Evolutionary conservation across 2,329 filamentous ascomycete genomes (phyloP).

Genomic region (Mycosphaerelloides madeirae): DNA sequence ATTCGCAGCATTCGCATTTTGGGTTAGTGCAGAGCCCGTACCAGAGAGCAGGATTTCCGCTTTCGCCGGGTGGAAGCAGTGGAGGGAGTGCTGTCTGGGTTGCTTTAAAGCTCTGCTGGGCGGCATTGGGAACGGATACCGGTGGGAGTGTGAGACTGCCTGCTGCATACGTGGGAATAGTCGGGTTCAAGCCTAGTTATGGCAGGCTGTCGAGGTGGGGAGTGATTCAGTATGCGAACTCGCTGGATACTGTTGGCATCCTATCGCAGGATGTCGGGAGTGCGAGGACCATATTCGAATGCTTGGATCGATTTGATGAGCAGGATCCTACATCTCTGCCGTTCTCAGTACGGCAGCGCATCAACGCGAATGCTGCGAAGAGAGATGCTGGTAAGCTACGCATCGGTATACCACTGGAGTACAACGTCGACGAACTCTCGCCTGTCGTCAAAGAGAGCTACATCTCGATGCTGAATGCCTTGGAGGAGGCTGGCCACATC

Average conservation of each 20-base stretch:
- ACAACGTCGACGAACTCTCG: constrained; percentile 80
- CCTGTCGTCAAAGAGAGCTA: constrained; percentile 66
- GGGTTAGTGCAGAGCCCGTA: constrained; percentile 58
- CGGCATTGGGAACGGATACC: constrained; percentile 86
- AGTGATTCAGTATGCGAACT: constrained; percentile 88
- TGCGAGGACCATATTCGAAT: constrained; percentile 42
- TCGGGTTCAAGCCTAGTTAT: constrained; percentile 90
- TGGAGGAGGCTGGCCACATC: constrained; percentile 63
- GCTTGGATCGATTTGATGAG: constrained; percentile 57
- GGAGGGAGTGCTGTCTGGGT: constrained; percentile 90
- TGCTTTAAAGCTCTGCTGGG: constrained; percentile 56
- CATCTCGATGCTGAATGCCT: constrained; percentile 54
- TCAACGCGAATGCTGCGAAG: constrained; percentile 19
- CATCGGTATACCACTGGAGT: constrained; percentile 65
- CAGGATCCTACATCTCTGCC: constrained; percentile 72
- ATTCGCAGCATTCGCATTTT: constrained; percentile 64
- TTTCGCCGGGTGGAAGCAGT: constrained; percentile 82
- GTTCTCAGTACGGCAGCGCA: constrained; percentile 49
- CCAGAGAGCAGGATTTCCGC: constrained; percentile 28
- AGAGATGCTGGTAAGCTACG: constrained; percentile 34
- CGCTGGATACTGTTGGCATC: constrained; percentile 82
- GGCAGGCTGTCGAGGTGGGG: constrained; percentile 80
- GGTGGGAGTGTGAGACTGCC: constrained; percentile 84
- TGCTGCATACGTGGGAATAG: constrained; percentile 75
- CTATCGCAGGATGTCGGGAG: constrained; percentile 54